Evolutionary conservation across 1,284 basidiomycete genomes (phyloP).

Genomic region (Ganoderma leucocontextum): DNA sequence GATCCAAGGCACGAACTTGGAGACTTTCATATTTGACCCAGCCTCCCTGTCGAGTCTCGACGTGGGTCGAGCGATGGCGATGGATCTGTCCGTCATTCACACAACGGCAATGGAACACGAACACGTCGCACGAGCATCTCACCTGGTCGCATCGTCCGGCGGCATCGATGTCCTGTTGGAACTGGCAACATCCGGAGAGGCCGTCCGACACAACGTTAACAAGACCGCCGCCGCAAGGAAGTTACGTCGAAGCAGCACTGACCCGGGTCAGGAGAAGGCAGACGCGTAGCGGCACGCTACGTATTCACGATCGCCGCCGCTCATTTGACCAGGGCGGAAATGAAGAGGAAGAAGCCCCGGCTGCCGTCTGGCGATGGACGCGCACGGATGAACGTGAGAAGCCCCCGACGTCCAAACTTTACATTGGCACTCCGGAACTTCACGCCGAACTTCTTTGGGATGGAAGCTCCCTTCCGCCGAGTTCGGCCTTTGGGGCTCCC

Average conservation of each 20-base stretch:
- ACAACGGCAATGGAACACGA: not conserved
- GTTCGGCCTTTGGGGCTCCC: not conserved
- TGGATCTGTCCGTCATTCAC: constrained; percentile 2
- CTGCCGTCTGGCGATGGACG: not conserved
- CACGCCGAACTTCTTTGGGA: not conserved
- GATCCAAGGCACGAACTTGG: not conserved
- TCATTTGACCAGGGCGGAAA: constrained; percentile 7
- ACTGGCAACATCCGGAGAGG: not conserved
- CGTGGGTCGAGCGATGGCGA: constrained; percentile 2
- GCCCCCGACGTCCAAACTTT: not conserved
- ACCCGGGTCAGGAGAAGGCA: not conserved
- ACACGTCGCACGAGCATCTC: not conserved
- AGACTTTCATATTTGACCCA: not conserved
- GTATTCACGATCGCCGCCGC: constrained; percentile 5
- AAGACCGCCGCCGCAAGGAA: not conserved
- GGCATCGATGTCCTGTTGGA: not conserved
- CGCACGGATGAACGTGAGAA: constrained; percentile 7
- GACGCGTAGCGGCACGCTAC: not conserved
- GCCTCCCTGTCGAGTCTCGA: not conserved
- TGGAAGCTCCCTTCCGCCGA: not conserved
- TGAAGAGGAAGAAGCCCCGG: not conserved
- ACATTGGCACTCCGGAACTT: not conserved
- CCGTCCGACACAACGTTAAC: not conserved
- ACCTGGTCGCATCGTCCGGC: not conserved
- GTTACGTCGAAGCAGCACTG: constrained; percentile 3